Conservation (phyloP, 2,329 filamentous ascomycete species). For the Cordyceps cicadae region DNA sequence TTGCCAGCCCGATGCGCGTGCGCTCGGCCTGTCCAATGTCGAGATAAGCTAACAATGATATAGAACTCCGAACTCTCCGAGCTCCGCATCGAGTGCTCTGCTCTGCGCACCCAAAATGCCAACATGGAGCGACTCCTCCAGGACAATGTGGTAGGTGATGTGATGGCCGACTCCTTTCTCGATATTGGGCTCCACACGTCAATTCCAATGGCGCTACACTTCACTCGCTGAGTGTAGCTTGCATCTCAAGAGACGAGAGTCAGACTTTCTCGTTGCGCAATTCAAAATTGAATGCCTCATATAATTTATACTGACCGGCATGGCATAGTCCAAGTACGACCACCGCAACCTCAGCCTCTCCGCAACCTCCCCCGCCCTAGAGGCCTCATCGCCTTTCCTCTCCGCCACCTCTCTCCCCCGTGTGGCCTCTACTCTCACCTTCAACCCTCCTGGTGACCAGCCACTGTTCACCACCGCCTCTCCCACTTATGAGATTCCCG, state of each 20-base stretch:
- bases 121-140: slow-evolving; percentile 18
- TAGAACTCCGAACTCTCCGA: slow-evolving; percentile 19
- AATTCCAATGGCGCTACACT: not conserved
- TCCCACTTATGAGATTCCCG: slow-evolving; percentile 18
- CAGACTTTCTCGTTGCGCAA: not conserved
- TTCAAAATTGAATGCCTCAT: no score
- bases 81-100: slow-evolving; percentile 18
- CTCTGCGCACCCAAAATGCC: slow-evolving; percentile 18
- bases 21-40: not conserved
- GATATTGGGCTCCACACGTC: not conserved
- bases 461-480: slow-evolving; percentile 12
- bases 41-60: not conserved
- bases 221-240: not conserved
- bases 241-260: not conserved
- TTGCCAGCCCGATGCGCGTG: not conserved
- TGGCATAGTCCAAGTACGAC: slow-evolving; percentile 1
- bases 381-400: slow-evolving; percentile 12
- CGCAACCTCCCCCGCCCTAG: slow-evolving; percentile 5
- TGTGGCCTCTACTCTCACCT: slow-evolving; percentile 11
- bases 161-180: slow-evolving; percentile 5
- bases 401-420: slow-evolving; percentile 12
- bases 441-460: slow-evolving; percentile 9
- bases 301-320: not conserved
- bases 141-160: slow-evolving; percentile 17
- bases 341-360: slow-evolving; percentile 6